Conservation (phyloP, 2,329 filamentous ascomycete species). For the Diaporthe vexans region DNA sequence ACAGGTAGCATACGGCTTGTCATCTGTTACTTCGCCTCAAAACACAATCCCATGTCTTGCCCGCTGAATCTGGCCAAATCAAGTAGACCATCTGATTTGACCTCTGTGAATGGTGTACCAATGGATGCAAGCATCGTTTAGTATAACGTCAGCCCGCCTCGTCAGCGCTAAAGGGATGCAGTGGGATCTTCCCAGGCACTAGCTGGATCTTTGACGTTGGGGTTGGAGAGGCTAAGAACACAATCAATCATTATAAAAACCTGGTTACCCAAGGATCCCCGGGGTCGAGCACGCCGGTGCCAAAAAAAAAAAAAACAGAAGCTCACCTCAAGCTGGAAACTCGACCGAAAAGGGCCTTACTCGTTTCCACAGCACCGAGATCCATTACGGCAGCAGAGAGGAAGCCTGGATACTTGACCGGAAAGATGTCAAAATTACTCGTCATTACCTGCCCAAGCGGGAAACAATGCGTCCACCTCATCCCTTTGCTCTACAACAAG, state of each 20-base stretch:
- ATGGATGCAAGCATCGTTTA: background rate
- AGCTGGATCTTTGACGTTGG: background rate
- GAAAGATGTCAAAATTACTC: constrained; percentile 49
- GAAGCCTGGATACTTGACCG: too few relatives aligned
- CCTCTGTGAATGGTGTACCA: background rate
- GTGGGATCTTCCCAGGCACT: background rate
- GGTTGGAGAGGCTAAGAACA: background rate
- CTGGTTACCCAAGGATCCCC: background rate
- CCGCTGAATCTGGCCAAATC: background rate
- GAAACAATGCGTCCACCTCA: constrained; percentile 52
- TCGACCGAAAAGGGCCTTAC: fast-evolving
- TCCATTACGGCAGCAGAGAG: too few relatives aligned
- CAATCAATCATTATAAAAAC: background rate
- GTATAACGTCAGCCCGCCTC: background rate
- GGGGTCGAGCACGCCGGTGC: too few relatives aligned
- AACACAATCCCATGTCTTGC: too few relatives aligned
- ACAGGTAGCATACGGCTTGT: too few relatives aligned
- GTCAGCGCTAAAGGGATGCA: background rate
- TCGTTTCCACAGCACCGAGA: background rate
- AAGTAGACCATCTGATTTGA: too few relatives aligned
- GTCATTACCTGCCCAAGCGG: constrained; percentile 55
- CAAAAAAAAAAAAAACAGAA: too few relatives aligned
- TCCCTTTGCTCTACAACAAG: constrained; percentile 51
- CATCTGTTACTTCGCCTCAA: too few relatives aligned
- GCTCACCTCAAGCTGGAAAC: too few relatives aligned